These are phyloP conservation scores for Lodderomyces elongisporus DNA, from an alignment of 1,139 yeast species.

Conservation along the genomic window DNA sequence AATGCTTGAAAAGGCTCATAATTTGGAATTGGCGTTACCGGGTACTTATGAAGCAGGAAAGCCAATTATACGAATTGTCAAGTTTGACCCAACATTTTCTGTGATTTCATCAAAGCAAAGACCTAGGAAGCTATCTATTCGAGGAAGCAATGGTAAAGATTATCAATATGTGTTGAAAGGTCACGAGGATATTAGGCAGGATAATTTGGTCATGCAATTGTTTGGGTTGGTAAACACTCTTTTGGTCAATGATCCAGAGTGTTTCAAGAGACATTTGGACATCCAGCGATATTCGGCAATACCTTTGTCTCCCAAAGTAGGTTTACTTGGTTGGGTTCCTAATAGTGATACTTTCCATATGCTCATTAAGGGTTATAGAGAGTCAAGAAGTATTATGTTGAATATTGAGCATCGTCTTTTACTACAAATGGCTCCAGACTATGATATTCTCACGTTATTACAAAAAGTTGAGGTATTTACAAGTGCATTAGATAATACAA, in stretches of 20 bases:
- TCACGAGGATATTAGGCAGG: constrained; percentile 97
- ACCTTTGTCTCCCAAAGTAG: constrained; percentile 96
- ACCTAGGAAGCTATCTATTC: constrained; percentile 75
- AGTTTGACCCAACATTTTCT: constrained; percentile 76
- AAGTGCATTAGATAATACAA: constrained; percentile 88
- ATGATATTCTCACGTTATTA: constrained; percentile 78
- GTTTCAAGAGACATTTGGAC: constrained; percentile 91
- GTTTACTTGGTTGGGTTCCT: constrained; percentile 94
- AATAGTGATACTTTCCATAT: constrained; percentile 96
- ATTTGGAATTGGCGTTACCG: constrained; percentile 86
- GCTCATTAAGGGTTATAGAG: constrained; percentile 86
- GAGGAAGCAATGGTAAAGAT: constrained; percentile 89
- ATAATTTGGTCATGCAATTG: constrained; percentile 94
- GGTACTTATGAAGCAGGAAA: constrained; percentile 89
- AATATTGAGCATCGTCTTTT: constrained; percentile 93
- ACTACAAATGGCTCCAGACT: constrained; percentile 98
- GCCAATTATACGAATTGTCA: constrained; percentile 65
- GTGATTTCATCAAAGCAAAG: constrained; percentile 96
- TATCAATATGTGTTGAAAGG: constrained; percentile 83
- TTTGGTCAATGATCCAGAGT: constrained; percentile 85
- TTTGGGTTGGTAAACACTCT: constrained; percentile 93
- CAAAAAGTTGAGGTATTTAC: constrained; percentile 97
- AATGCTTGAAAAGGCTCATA: constrained; percentile 68
- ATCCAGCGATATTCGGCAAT: constrained; percentile 90
- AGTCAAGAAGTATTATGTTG: constrained; percentile 78